Base-by-base conservation (phyloP, 371 early-diverging fungal genomes). In the Batrachochytrium dendrobatidis region DNA sequence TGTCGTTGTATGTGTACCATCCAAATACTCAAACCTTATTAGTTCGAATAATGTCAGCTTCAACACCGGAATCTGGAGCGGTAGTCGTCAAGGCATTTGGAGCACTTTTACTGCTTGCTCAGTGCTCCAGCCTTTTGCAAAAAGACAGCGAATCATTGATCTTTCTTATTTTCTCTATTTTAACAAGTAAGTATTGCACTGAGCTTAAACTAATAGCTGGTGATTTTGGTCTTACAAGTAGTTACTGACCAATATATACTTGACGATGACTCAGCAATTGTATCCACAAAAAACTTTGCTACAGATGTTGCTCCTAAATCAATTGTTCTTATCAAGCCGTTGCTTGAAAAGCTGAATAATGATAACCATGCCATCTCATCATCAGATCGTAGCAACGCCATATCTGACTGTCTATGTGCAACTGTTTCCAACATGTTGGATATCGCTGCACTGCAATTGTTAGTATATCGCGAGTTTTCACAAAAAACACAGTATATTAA, bases 31-130 rank as follows among this genome's bases (percentile, higher is more conserved):
- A n/a, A n/a, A n/a, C n/a, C n/a, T n/a, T n/a, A n/a, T n/a, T n/a
- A n/a, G n/a, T n/a, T n/a, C n/a, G n/a, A n/a, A n/a, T n/a, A n/a
- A n/a, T n/a, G n/a, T n/a, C n/a, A n/a, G n/a, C n/a, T n/a, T n/a
- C n/a, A n/a, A n/a, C n/a, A n/a, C n/a, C n/a, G 17, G 65, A 64
- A 5, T 34, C 50, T n/a, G 34, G 49, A 7, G 18, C 50, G 0
- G 48, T 72, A 7, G 53, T 67, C 1, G 15, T 39, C n/a, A 30
- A 34, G 1, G 43, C 65, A 1, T 26, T 72, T 24, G 73, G 69
- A 34, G 44, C 58, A 12, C 45, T 67, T 8, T 32, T 33, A 4
- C 35, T 32, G 0, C 53, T 62, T 1, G 48, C 43, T 1, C 8
- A 24, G 3, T 18, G 20, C 3, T 31, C 58, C n/a, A 34, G 24